Evolutionary conservation across 169 alveolate genomes (phyloP).

Genomic region (Plasmodium malariae): DNA sequence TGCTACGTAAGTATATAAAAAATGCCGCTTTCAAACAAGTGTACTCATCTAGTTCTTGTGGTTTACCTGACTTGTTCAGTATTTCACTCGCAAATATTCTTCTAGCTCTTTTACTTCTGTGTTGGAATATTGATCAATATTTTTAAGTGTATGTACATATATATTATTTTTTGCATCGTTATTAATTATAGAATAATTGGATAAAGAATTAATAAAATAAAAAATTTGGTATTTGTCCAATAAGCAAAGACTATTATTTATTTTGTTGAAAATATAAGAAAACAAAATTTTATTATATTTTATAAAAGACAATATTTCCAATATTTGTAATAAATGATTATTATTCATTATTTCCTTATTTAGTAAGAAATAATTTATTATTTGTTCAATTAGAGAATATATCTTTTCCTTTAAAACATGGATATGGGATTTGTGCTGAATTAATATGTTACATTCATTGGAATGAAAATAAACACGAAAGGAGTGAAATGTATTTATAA

Average conservation of each 20-base stretch:
- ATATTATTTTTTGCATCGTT: constrained; percentile 48
- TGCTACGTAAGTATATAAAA: too few species aligned
- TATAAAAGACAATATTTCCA: constrained; percentile 66
- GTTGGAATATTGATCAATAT: constrained; percentile 29
- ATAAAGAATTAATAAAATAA: constrained; percentile 45
- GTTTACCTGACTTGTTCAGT: background rate
- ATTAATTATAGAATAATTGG: constrained; percentile 50
- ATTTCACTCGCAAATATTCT: constrained; percentile 16
- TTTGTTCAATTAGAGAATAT: constrained; percentile 49
- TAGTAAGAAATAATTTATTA: constrained; percentile 58
- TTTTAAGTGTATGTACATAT: background rate
- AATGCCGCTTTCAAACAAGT: too few species aligned
- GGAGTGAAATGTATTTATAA: constrained; percentile 17
- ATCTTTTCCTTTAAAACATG: constrained; percentile 51
- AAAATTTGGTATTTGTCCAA: constrained; percentile 61
- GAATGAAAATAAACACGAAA: constrained; percentile 39
- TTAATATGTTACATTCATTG: background rate
- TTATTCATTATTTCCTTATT: constrained; percentile 60
- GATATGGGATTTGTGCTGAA: background rate
- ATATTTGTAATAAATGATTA: constrained; percentile 55
- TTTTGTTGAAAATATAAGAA: constrained; percentile 57
- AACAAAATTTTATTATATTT: constrained; percentile 65
- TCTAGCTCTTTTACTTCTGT: constrained; percentile 51
- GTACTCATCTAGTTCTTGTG: too few species aligned
- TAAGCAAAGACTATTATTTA: constrained; percentile 41